Percentiles rank a stretch among this genome's conserved stretches.
These are phyloP conservation scores for Kalaharituber pfeilii DNA, from an alignment of 2,329 filamentous ascomycete species.

Conservation along the genomic window DNA sequence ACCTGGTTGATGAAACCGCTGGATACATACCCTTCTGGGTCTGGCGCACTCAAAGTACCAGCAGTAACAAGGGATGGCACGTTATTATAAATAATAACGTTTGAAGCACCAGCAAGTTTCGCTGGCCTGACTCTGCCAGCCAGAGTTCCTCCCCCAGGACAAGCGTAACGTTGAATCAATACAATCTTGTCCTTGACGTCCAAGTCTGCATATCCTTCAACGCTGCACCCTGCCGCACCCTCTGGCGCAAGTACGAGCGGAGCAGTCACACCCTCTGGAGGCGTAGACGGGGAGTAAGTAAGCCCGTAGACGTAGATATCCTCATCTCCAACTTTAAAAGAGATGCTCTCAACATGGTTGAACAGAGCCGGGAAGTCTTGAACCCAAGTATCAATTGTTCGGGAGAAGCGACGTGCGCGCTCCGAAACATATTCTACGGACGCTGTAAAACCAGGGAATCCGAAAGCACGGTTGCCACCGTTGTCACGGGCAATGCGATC, in stretches of 20 bases:
- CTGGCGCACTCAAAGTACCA: slow-evolving; percentile 28
- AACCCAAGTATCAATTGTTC: slow-evolving; percentile 29
- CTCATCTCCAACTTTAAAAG: slow-evolving; percentile 27
- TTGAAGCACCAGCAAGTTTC: slow-evolving; percentile 28
- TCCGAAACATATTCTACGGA: slow-evolving; percentile 41
- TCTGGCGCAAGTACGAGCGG: slow-evolving; percentile 29
- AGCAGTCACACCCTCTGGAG: slow-evolving; percentile 30
- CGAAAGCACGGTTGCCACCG: slow-evolving; percentile 43
- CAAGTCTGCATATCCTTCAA: slow-evolving; percentile 25
- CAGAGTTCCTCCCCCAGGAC: slow-evolving; percentile 30
- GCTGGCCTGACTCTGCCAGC: slow-evolving; percentile 29
- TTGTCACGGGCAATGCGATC: slow-evolving; percentile 38
- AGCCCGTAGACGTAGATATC: slow-evolving; percentile 30
- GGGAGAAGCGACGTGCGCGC: slow-evolving; percentile 28
- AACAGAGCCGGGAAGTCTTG: slow-evolving; percentile 35
- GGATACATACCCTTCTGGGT: slow-evolving; percentile 26
- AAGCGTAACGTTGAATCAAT: slow-evolving; percentile 29
- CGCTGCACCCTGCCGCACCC: slow-evolving; percentile 29
- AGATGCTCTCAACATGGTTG: slow-evolving; percentile 29
- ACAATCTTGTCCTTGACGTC: slow-evolving; percentile 30
- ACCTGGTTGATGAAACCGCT: slow-evolving; percentile 30
- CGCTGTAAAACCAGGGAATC: slow-evolving; percentile 40
- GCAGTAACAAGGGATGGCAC: slow-evolving; percentile 27
- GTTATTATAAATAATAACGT: slow-evolving; percentile 31
- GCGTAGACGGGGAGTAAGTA: slow-evolving; percentile 34